Conservation (phyloP, 2,329 filamentous ascomycete genomes). For the Xylariaceae sp. region DNA sequence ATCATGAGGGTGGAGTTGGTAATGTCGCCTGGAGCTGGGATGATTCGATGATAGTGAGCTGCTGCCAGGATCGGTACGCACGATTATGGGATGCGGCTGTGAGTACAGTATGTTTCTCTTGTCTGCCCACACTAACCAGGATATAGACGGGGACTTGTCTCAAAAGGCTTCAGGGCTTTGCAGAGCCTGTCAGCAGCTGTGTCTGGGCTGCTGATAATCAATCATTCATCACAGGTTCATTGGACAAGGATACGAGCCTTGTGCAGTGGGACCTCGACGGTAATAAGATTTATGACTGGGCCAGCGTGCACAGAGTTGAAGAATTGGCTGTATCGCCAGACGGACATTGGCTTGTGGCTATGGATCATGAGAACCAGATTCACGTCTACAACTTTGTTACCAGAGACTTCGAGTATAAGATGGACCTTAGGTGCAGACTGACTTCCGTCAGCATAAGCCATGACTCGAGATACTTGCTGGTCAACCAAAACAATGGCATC, state of each 20-base stretch:
- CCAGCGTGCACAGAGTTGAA: conserved; percentile 69
- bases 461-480: conserved; percentile 75
- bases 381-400: conserved; percentile 80
- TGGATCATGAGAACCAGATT: conserved; percentile 66
- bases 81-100: conserved; percentile 72
- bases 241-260: conserved; percentile 63
- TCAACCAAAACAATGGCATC: conserved; percentile 75
- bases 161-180: conserved; percentile 63
- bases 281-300: conserved; percentile 61
- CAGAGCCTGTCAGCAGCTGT: conserved; percentile 82
- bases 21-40: conserved; percentile 91
- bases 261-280: conserved; percentile 67
- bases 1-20: conserved; percentile 68
- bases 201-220: conserved; percentile 81
- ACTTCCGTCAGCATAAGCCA: conserved; percentile 78
- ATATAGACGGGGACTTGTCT: conserved; percentile 59
- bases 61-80: conserved; percentile 69
- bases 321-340: conserved; percentile 81
- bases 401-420: conserved; percentile 69
- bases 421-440: conserved; percentile 63
- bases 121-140: conserved; percentile 10
- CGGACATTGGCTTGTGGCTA: conserved; percentile 73
- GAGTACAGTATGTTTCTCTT: conserved; percentile 25
- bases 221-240: conserved; percentile 73
- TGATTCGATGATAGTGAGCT: conserved; percentile 79